These are phyloP conservation scores for Cercospora janseana DNA, from an alignment of 2,329 filamentous ascomycete species.

Conservation along the genomic window DNA sequence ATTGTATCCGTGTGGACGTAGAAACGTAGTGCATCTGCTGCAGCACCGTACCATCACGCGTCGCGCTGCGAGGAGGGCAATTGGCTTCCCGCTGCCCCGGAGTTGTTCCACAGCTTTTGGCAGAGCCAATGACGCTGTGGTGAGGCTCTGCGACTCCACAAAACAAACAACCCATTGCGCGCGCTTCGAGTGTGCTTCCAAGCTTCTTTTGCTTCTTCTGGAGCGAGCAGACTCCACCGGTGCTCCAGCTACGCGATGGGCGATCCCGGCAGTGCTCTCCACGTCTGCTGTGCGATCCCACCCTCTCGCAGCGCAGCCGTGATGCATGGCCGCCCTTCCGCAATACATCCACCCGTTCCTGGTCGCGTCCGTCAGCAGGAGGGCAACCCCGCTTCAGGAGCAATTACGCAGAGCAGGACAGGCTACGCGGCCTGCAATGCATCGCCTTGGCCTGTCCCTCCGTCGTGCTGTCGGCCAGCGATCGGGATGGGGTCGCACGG, in stretches of 20 bases:
- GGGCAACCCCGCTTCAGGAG: constrained; percentile 12
- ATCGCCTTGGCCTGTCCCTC: constrained; percentile 5
- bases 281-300: constrained; percentile 12
- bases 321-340: constrained; percentile 17
- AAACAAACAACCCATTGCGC: not conserved
- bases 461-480: no score
- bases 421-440: constrained; percentile 12
- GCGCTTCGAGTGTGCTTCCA: not conserved
- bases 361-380: constrained; percentile 9
- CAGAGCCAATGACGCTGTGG: not conserved
- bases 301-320: constrained; percentile 1
- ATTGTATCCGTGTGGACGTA: no score
- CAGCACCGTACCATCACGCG: no score
- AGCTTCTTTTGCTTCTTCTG: not conserved
- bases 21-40: no score
- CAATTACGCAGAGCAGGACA: constrained; percentile 8
- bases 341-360: constrained; percentile 24
- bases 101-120: no score
- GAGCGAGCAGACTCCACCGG: not conserved
- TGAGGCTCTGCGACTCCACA: constrained; percentile 3
- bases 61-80: no score
- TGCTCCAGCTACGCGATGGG: constrained; percentile 5
- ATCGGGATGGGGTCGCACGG: not conserved
- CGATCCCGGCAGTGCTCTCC: constrained; percentile 20
- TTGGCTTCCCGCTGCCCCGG: constrained; percentile 15